Base-by-base conservation (phyloP, 306 rosid genomes). In the Vicia sativa region DNA sequence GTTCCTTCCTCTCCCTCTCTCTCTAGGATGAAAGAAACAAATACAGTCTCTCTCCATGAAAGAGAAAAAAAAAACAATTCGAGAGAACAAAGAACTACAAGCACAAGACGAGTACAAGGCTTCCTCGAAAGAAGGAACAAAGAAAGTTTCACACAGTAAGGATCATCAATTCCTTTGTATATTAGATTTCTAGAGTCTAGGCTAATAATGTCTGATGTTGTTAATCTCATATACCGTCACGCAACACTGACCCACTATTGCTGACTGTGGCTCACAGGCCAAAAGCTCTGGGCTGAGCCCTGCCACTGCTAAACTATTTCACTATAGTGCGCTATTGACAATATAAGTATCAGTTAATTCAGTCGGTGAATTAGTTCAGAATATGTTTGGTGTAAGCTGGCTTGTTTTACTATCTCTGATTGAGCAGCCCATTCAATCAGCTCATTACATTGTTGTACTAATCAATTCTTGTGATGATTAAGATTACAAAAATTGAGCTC, bases 71-170 rank as follows among this genome's bases (percentile, higher is more conserved):
- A 35, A 9, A 34, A 5, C 26, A 9, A 10, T 16, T 6, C 8
- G 34, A 68, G 54, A 68, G 73, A 41, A 28, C 56, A 69, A 56
- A 41, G 65, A 57, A 58, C 4, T 14, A 23, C 25, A 58, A 31
- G 25, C 12, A 58, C 10, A 58, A 58, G 18, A 56, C 6, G 41
- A 23, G 23, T 9, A 34, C 12, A 67, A 67, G 29, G 26, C 11
- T 35, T 25, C 42, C 9, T 54, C 42, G 31, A 3, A 68, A 55
- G 41, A 26, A 55, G 39, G 12, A 54, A 28, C 28, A 38, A 11
- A 12, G 9, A 23, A 23, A 38, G 29, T 39, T 26, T 35, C 35
- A 68, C 31, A 15, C 8, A 23, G 13, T 4, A 42, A 9, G 38
- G 63, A 38, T 53, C 18, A 53, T n/a, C 29, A 39, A 23, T 16